Base-by-base conservation (phyloP, 768 basidiomycete species). In the Mycena sanguinolenta region DNA sequence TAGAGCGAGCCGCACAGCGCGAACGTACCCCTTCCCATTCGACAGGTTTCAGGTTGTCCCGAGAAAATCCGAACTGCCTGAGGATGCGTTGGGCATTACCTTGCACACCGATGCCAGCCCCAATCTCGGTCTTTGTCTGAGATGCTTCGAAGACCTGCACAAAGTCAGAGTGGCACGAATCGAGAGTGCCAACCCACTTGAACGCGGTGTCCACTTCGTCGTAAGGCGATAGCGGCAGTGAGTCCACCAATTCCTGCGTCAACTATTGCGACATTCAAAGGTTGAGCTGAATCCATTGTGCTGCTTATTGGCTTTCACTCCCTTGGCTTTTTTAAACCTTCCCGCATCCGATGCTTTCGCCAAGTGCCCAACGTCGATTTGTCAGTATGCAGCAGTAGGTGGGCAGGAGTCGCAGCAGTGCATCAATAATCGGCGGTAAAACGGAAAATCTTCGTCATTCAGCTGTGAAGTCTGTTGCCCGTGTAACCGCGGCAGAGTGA, bases 101-200 rank as follows among this genome's bases (percentile, higher is more conserved):
- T 32, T 63, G 71, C 12, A 68, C 17, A 10, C 57, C 42, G 2
- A 72, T 23, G 9, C 71, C 71, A 1, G 66, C 71, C 5, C 66
- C 71, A 19, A 68, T 65, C 36, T 72, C 71, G 0, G 58, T 55
- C 44, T 68, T 67, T 8, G 14, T 57, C 21, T 46, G 42, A 3
- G 57, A 52, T 4, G 62, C 32, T 25, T 72, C 71, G 50, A 64
- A 72, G 9, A 72, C 57, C 71, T 72, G 32, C 38, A 19, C 3
- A 46, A 30, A 39, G 36, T 38, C 30, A 10, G 2, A 54, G 32
- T 34, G 17, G 13, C 9, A 2, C 2, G 16, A 28, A 21, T 14
- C 2, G 9, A 42, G 2, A 46, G 49, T 54, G 6, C 28, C 28
- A 30, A 54, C 16, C 4, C 30, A 54, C 53, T 54, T 23, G 23